These are phyloP conservation scores for Kwoniella shandongensis DNA, from an alignment of 768 basidiomycete genomes.

Conservation along the genomic window DNA sequence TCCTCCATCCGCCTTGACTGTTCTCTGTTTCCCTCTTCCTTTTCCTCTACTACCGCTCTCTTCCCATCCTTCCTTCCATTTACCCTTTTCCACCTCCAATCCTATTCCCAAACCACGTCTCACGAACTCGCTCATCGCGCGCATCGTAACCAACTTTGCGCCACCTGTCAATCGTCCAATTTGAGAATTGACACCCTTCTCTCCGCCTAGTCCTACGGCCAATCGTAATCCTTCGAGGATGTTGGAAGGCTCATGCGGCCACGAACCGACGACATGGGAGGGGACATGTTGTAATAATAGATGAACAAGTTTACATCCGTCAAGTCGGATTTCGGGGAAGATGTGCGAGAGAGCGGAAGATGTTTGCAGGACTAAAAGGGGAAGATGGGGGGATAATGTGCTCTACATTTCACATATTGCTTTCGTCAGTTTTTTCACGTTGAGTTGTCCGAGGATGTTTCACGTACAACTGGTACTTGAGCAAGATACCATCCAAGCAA, in stretches of 20 bases:
- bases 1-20: conserved; percentile 11
- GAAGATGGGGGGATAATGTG: conserved; percentile 69
- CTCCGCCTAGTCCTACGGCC: conserved; percentile 47
- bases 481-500: conserved; percentile 75
- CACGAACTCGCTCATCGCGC: conserved; percentile 44
- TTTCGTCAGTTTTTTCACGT: conserved; percentile 9
- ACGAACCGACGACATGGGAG: conserved; percentile 65
- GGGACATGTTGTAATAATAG: conserved; percentile 72
- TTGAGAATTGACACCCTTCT: conserved; percentile 36
- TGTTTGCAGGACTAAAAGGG: conserved; percentile 75
- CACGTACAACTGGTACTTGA: conserved; percentile 61
- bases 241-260: conserved; percentile 57
- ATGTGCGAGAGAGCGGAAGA: conserved; percentile 92
- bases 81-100: not conserved
- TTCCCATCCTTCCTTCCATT: conserved; percentile 26
- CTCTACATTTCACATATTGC: conserved; percentile 63
- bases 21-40: conserved; percentile 15
- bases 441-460: no score
- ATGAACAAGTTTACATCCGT: conserved; percentile 77
- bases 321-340: conserved; percentile 89
- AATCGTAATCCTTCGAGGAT: conserved; percentile 50
- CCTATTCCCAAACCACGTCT: conserved; percentile 12
- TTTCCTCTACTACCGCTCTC: conserved; percentile 6
- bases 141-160: conserved; percentile 43
- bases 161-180: conserved; percentile 30